Conservation (phyloP, 148 eudicot species). For the Rhododendron mucronatum region DNA sequence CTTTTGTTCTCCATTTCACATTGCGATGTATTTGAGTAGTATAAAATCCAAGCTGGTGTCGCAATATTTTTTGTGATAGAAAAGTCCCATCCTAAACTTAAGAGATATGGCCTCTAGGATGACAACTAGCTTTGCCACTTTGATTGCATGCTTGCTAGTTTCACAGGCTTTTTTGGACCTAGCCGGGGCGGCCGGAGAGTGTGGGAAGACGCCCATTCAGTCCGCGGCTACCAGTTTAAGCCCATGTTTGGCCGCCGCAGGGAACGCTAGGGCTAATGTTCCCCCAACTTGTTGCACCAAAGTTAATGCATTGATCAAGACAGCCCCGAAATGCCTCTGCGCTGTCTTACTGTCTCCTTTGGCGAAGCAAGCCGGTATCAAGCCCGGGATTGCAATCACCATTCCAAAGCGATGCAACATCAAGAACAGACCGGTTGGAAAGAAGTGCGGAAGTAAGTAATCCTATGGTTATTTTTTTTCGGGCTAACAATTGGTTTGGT, state of each 20-base stretch:
- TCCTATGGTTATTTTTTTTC: neutral
- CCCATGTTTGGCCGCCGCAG: conserved; percentile 44
- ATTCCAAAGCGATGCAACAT: conserved; percentile 57
- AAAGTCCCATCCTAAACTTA: neutral
- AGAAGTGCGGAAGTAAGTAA: conserved; percentile 57
- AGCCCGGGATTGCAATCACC: conserved; percentile 47
- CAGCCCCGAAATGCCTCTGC: conserved; percentile 50
- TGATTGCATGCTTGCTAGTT: conserved; percentile 14
- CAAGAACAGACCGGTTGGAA: conserved; percentile 48
- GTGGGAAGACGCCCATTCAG: conserved; percentile 37
- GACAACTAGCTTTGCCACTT: neutral
- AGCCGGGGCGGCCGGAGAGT: conserved; percentile 34
- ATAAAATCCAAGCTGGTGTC: neutral
- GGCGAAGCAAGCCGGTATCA: conserved; percentile 48
- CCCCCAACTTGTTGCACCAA: conserved; percentile 40
- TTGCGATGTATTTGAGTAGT: neutral
- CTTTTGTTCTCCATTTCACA: conserved; percentile 6
- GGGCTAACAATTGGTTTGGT: neutral
- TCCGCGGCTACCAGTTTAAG: conserved; percentile 38
- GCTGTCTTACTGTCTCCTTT: conserved; percentile 48
- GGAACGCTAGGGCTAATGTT: conserved; percentile 27
- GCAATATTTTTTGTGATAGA: neutral
- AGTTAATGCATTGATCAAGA: conserved; percentile 40
- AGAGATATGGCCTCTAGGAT: conserved; percentile 11
- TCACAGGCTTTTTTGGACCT: neutral